These are phyloP conservation scores for Rhodotorula sp. DNA, from an alignment of 1,284 basidiomycete genomes.

Conservation along the genomic window DNA sequence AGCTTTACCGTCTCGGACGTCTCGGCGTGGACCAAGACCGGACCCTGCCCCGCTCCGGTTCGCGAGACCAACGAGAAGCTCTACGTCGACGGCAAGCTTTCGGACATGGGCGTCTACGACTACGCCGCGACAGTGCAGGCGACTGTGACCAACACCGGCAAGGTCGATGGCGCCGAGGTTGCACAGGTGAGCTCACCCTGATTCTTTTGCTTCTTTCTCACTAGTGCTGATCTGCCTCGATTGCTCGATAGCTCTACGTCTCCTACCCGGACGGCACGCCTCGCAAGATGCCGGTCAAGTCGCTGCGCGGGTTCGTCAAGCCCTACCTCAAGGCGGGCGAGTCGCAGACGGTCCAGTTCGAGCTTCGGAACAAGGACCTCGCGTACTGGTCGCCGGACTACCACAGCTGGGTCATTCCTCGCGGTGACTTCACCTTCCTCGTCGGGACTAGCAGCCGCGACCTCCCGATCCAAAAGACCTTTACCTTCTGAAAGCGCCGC, in stretches of 20 bases:
- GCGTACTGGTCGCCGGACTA: conserved; percentile 49
- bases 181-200: conserved; percentile 46
- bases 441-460: conserved; percentile 44
- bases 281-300: conserved; percentile 34
- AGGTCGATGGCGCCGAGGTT: conserved; percentile 50
- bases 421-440: conserved; percentile 49
- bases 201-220: neutral
- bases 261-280: conserved; percentile 46
- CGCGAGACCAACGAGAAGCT: conserved; percentile 52
- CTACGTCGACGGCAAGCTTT: conserved; percentile 16
- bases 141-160: conserved; percentile 52
- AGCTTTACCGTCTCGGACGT: neutral
- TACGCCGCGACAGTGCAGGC: conserved; percentile 49
- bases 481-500: conserved; percentile 11
- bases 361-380: conserved; percentile 52
- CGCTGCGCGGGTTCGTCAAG: conserved; percentile 49
- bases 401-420: conserved; percentile 50
- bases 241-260: conserved; percentile 47
- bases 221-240: neutral
- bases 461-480: conserved; percentile 43
- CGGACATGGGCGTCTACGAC: conserved; percentile 45
- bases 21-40: neutral
- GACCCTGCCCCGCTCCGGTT: conserved; percentile 3
- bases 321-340: conserved; percentile 46
- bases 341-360: conserved; percentile 46